Evolutionary conservation across 1,284 basidiomycete species (phyloP), one percentile per base, ranked within the genome.

Genomic region (Cryptococcus sp.): DNA sequence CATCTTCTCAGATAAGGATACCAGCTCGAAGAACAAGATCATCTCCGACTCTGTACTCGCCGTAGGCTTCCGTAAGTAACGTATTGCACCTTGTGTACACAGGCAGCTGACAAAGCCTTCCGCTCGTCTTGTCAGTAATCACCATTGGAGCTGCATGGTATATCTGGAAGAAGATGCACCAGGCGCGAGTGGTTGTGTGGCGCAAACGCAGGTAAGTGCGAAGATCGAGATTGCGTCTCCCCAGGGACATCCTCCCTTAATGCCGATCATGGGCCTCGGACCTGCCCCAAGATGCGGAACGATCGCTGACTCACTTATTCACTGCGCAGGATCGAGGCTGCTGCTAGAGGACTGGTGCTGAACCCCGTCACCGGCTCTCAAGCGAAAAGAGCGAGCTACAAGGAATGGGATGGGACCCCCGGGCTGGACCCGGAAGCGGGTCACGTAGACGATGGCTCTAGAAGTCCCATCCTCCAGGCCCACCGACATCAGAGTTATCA

Each of bases 81-180:
- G 4, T 6, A 45, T 22, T n/a, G 42, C 15, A 35, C 31, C 31
- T 35, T 2, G 13, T 35, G 31, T 35, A 10, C 31, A 13, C 10
- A 13, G 31, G 31, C 31, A 35, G 31, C 31, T 35, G 31, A 35
- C 25, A 25, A 25, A 25, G 6, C 25, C 25, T 3, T 35, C 31
- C 31, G 31, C 10, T 35, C 31, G 31, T 35, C 31, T 5, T 35
- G 8, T 2, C 63, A 69, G 70, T 91, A 23, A 84, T 95, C 62
- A 95, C 93, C 0, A 64, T 90, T 48, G 75, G 80, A 42, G 89
- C 91, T 0, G 88, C 90, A 78, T 93, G 89, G 87, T 95, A 89
- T 74, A 89, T 95, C 68, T 86, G 85, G 68, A 80, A 76, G 53
- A 77, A 87, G 76, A 91, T 95, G 86, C 85, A 87, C 70, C 81